Evolutionary conservation across 108 stramenopile species (phyloP).

Genomic region (Stephanodiscus triporus): DNA sequence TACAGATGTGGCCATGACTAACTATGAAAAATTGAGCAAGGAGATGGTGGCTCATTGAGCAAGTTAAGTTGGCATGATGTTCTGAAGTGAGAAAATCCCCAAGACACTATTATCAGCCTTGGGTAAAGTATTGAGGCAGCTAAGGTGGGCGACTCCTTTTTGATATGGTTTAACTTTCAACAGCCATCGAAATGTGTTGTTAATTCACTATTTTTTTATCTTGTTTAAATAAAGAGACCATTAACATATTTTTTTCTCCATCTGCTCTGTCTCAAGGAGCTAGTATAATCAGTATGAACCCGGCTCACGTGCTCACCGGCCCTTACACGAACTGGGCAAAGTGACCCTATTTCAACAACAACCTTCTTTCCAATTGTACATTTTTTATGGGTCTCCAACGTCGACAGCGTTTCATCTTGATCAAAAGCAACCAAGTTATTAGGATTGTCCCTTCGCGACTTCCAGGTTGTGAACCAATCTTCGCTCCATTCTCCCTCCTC

Average conservation of each 20-base stretch:
- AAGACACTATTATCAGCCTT: too few species aligned
- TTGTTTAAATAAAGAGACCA: conserved; percentile 7
- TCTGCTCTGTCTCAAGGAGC: conserved; percentile 72
- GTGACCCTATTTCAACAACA: conserved; percentile 64
- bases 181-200: too few species aligned
- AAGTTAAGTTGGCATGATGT: too few species aligned
- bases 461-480: conserved; percentile 80
- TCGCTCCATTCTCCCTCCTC: conserved; percentile 76
- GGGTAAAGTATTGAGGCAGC: too few species aligned
- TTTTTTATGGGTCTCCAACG: neutral
- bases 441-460: conserved; percentile 50
- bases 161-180: too few species aligned
- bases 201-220: too few species aligned
- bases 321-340: conserved; percentile 64
- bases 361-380: conserved; percentile 35
- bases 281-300: conserved; percentile 69
- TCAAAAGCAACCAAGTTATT: conserved; percentile 41
- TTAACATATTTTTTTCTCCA: conserved; percentile 84
- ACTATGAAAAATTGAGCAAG: too few species aligned
- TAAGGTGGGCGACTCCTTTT: too few species aligned
- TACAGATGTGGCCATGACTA: too few species aligned
- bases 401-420: conserved; percentile 13
- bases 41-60: too few species aligned
- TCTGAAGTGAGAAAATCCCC: too few species aligned
- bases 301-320: conserved; percentile 75